Base-by-base conservation (phyloP, 768 basidiomycete species). In the Suillus sp. region DNA sequence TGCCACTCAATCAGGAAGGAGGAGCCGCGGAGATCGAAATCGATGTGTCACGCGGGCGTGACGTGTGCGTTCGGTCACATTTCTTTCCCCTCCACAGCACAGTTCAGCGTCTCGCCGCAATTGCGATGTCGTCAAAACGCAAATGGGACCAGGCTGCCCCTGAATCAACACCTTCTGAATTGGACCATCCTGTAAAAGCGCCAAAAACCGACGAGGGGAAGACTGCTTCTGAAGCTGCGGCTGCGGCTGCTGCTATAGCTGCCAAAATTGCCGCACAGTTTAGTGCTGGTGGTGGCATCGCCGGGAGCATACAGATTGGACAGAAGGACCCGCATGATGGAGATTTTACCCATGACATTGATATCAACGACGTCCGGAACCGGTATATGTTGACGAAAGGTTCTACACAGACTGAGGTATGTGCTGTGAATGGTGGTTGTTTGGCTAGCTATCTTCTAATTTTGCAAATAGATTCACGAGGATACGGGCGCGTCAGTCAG, bases 311-410 rank as follows among this genome's bases (percentile, higher is more conserved):
- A 64, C 67, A 80, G 68, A 71, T 79, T 64, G 82, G 81, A 20
- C 69, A 77, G 57, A 85, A 85, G 67, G 92, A 93, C 71, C 80
- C 81, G 2, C 86, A 91, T 56, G 91, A 93, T 68, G 92, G 83
- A 48, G 92, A 92, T 53, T 98, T 89, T 69, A 89, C 87, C 14
- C 85, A 92, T 67, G 93, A 97, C 71, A 96, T 98, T 62, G 96
- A 98, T 74, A 97, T 99, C 75, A 98, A 99, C 74, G 96, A 99
- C 76, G 81, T 95, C 56, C 81, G 96, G 74, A 99, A 99, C 77
- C 83, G 96, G 67, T 99, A 98, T 76, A 79, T 99, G 73, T 79
- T 99, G 70, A 98, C 96, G 54, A 96, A 93, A 75, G 93, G 94
- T 3, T 84, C 91, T 13, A 98, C 96, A 2, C 96, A 99, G 76